These are phyloP conservation scores for Byssochlamys sp. DNA, from an alignment of 2,329 filamentous ascomycete genomes.

Conservation along the genomic window DNA sequence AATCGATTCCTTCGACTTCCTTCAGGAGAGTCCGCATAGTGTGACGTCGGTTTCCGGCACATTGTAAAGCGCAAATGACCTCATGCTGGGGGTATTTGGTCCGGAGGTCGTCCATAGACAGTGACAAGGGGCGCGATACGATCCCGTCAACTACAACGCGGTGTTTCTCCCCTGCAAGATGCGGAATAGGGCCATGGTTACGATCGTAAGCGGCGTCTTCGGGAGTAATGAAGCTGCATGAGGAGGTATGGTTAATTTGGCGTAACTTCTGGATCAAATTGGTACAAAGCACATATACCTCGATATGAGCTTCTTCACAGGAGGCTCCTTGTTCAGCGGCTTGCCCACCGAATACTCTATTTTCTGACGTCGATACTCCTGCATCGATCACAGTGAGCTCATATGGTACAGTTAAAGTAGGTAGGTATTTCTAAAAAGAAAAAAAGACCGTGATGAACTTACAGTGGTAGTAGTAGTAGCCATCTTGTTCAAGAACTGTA, in stretches of 20 bases:
- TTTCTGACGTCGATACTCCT: conserved; percentile 1
- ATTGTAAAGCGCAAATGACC: conserved; percentile 50
- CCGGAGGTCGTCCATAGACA: conserved; percentile 40
- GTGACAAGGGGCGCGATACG: conserved; percentile 34
- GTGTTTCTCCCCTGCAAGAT: conserved; percentile 34
- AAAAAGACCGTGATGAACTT: not conserved
- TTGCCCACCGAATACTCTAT: conserved; percentile 14
- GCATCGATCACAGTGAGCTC: not conserved
- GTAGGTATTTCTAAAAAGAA: not conserved
- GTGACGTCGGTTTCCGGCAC: conserved; percentile 52
- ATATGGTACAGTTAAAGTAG: not conserved
- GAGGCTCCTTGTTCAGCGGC: conserved; percentile 26
- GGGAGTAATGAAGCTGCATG: conserved; percentile 42
- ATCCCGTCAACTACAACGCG: conserved; percentile 42
- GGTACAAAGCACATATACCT: conserved; percentile 12
- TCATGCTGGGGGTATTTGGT: conserved; percentile 44
- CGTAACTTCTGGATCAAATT: not conserved
- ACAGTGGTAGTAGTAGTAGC: not conserved
- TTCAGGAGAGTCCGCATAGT: conserved; percentile 52
- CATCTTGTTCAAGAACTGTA: not conserved
- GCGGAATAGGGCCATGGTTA: conserved; percentile 48
- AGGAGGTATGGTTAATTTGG: not conserved
- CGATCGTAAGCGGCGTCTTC: conserved; percentile 47
- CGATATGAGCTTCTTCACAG: conserved; percentile 18
- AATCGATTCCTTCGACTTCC: conserved; percentile 52